These are phyloP conservation scores for Lithospermum erythrorhizon DNA, from an alignment of 257 asterid genomes.

Conservation along the genomic window DNA sequence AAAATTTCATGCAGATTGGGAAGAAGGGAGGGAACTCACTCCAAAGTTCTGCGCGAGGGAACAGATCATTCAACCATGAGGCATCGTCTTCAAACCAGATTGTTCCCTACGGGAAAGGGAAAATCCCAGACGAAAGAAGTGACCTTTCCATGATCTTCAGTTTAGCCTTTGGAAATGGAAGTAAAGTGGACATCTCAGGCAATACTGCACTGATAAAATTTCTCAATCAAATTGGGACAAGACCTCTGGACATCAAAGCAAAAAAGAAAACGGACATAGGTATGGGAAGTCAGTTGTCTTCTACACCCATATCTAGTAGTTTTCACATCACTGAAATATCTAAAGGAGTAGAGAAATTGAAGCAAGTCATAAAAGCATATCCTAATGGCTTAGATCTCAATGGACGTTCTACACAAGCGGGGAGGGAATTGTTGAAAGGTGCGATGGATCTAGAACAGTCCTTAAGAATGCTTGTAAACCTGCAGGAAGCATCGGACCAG, in stretches of 20 bases:
- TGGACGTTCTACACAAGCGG: slow-evolving; percentile 56
- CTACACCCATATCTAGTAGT: slow-evolving; percentile 26
- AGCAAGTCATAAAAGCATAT: slow-evolving; percentile 55
- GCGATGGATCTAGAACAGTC: slow-evolving; percentile 81
- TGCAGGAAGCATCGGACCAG: slow-evolving; percentile 52
- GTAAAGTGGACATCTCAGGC: slow-evolving; percentile 32
- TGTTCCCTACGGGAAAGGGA: slow-evolving; percentile 45
- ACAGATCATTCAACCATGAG: slow-evolving; percentile 20
- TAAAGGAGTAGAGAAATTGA: slow-evolving; percentile 64
- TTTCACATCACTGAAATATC: slow-evolving; percentile 62
- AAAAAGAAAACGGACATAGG: slow-evolving; percentile 22
- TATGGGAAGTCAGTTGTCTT: slow-evolving; percentile 1
- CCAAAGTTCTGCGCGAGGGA: slow-evolving; percentile 26
- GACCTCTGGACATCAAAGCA: slow-evolving; percentile 34
- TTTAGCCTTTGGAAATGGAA: slow-evolving; percentile 54
- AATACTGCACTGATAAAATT: slow-evolving; percentile 47
- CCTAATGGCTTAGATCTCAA: slow-evolving; percentile 53
- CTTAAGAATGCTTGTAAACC: slow-evolving; percentile 53
- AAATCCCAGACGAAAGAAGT: slow-evolving; percentile 31
- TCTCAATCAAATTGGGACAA: slow-evolving; percentile 51
- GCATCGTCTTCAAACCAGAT: slow-evolving; percentile 51
- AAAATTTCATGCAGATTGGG: slow-evolving; percentile 33
- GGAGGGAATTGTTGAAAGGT: slow-evolving; percentile 67
- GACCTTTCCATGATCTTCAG: slow-evolving; percentile 61
- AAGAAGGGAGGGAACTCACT: slow-evolving; percentile 29